Evolutionary conservation across 202 grass and related monocot genomes (phyloP).

Genomic region (Musa balbisiana): DNA sequence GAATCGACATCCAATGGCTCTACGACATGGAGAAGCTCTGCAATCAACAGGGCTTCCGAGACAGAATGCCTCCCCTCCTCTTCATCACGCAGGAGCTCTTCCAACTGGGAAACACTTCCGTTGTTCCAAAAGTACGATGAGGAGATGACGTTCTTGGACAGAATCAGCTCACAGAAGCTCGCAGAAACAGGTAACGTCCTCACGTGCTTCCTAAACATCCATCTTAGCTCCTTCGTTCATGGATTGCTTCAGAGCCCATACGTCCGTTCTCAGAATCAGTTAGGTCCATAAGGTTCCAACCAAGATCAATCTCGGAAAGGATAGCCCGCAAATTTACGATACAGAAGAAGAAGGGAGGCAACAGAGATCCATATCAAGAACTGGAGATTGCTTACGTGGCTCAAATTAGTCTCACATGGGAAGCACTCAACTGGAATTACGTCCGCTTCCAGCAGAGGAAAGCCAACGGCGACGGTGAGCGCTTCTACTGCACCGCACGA

Average conservation of each 20-base stretch:
- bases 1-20: conserved; percentile 97
- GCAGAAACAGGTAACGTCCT: conserved; percentile 56
- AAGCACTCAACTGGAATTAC: conserved; percentile 89
- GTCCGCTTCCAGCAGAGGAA: conserved; percentile 42
- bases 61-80: conserved; percentile 75
- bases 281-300: conserved; percentile 61
- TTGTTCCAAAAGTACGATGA: conserved; percentile 84
- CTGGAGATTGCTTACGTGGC: conserved; percentile 78
- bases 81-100: conserved; percentile 83
- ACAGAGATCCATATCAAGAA: conserved; percentile 62
- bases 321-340: conserved; percentile 55
- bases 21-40: conserved; percentile 64
- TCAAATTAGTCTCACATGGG: conserved; percentile 86
- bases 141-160: conserved; percentile 88
- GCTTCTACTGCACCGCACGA: conserved; percentile 47
- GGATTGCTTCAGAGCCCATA: neutral
- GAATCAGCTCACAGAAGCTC: conserved; percentile 73
- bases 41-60: conserved; percentile 64
- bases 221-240: neutral
- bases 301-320: conserved; percentile 60
- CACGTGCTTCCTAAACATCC: neutral
- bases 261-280: conserved; percentile 47
- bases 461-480: conserved; percentile 23
- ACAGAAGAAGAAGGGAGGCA: conserved; percentile 31
- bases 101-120: conserved; percentile 80